Conservation (phyloP, 768 basidiomycete genomes). For the Podaxis sp. region DNA sequence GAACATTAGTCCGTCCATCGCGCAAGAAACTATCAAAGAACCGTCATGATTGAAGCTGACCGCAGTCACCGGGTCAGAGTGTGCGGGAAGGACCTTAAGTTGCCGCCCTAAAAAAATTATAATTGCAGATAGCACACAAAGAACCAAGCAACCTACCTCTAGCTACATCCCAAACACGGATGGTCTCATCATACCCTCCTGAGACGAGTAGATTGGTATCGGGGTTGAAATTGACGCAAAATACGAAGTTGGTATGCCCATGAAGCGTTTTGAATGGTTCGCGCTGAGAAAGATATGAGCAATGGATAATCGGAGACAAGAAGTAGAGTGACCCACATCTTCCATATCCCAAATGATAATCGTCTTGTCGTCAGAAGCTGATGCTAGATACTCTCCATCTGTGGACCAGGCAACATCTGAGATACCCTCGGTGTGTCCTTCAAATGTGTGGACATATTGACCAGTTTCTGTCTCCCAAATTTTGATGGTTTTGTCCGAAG, state of each 20-base stretch:
- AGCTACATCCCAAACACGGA: constrained; percentile 95
- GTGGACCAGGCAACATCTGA: constrained; percentile 90
- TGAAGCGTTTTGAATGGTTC: constrained; percentile 62
- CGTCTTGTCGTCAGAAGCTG: constrained; percentile 92
- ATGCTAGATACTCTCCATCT: constrained; percentile 81
- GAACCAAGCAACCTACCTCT: constrained; percentile 53
- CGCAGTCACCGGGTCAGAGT: constrained; percentile 95
- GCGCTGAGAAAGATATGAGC: constrained; percentile 39
- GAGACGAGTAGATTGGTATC: constrained; percentile 88
- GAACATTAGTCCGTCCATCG: constrained; percentile 96
- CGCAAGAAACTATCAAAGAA: constrained; percentile 89
- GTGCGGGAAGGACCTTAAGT: constrained; percentile 89
- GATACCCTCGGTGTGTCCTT: constrained; percentile 79
- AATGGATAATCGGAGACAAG: constrained; percentile 4
- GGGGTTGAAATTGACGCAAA: constrained; percentile 91
- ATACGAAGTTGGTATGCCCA: constrained; percentile 93
- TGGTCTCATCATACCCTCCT: constrained; percentile 94
- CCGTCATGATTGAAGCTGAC: constrained; percentile 95
- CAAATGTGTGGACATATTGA: constrained; percentile 68
- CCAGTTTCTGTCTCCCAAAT: constrained; percentile 77
- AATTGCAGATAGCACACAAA: background rate
- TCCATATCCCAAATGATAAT: constrained; percentile 85
- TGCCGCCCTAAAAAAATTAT: constrained; percentile 57
- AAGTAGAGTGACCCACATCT: constrained; percentile 37
- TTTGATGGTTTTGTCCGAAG: constrained; percentile 81